Evolutionary conservation across 228 moss, liverwort and hornwort species (phyloP).

Genomic region (Sphagnum fallax): DNA sequence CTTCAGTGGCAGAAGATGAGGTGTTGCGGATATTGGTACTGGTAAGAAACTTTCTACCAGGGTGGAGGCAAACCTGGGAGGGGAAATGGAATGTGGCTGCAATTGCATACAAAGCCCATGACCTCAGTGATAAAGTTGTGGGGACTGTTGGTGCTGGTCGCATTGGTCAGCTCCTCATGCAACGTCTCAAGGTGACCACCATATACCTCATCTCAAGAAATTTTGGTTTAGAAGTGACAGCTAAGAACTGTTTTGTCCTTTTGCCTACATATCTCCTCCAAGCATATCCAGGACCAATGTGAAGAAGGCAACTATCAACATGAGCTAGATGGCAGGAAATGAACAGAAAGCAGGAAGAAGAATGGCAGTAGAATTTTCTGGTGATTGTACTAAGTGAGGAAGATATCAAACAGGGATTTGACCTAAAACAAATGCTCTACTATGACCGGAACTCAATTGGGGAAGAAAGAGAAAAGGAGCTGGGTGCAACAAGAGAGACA

Average conservation of each 20-base stretch:
- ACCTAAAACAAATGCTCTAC: conserved; percentile 68
- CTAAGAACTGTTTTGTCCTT: neutral
- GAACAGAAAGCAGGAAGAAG: too few species aligned
- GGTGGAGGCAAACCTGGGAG: conserved; percentile 63
- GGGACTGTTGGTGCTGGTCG: conserved; percentile 74
- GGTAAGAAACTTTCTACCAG: conserved; percentile 64
- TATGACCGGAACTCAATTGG: conserved; percentile 53
- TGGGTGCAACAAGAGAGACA: conserved; percentile 36
- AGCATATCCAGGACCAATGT: neutral
- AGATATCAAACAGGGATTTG: conserved; percentile 34
- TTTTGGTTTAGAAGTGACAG: neutral
- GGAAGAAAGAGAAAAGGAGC: conserved; percentile 33
- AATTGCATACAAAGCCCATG: conserved; percentile 48
- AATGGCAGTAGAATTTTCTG: neutral
- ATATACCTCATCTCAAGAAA: neutral
- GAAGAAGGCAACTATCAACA: too few species aligned
- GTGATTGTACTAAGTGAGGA: neutral
- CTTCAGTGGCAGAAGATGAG: conserved; percentile 88
- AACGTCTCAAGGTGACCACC: conserved; percentile 54
- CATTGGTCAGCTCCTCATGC: conserved; percentile 71
- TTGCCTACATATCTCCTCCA: neutral
- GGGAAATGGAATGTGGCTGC: conserved; percentile 76
- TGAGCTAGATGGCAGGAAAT: too few species aligned
- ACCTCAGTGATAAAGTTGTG: conserved; percentile 63
- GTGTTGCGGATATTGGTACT: conserved; percentile 57